Base-by-base conservation (phyloP, 495 filamentous ascomycete genomes). In the Aspergillus funiculosus region DNA sequence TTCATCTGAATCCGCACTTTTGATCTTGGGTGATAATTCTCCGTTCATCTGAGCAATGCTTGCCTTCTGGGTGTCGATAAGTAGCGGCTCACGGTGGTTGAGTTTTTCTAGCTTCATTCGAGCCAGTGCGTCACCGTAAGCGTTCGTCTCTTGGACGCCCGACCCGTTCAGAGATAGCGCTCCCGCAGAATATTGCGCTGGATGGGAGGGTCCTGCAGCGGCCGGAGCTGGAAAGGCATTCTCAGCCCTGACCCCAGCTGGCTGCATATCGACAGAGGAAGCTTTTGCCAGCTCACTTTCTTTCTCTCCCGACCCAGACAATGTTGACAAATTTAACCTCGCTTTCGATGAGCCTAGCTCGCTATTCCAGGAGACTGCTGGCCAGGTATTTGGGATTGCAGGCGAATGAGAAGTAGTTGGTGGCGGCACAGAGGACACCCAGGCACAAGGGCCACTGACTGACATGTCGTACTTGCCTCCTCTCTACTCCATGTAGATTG, bases 371-470 rank as follows among this genome's bases (percentile, higher is more conserved):
- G 57, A 45, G 36, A 54, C 45, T 22, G 63, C 49, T 19, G 64
- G 57, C 27, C 66, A 58, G 48, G 63, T 57, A 50, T 56, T 63
- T 34, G 58, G 52, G 36, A 66, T 60, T 31, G 60, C 54, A 51
- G 67, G 58, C n/a, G 68, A 47, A 50, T 63, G 57, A 35, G 67
- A 64, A 36, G 56, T 53, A 36, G 63, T 51, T 44, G 64, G 56
- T 30, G 67, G 60, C 40, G 65, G 58, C 46, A 70, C 49, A 25
- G 67, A 61, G 35, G 67, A 57, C 48, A 67, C 47, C 67, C 67
- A 71, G 47, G 64, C 60, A 57, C 67, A 71, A 53, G 65, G 62
- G 39, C 67, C 64, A 48, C 60, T 63, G 59, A 66, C 54, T 59
- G 67, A 71, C 67, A 71, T 71, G 59, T 69, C 61, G 57, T 52